Evolutionary conservation across 352 stramenopile genomes (phyloP), one percentile per base, ranked within the genome.

Genomic region (Globisporangium barbulae): DNA sequence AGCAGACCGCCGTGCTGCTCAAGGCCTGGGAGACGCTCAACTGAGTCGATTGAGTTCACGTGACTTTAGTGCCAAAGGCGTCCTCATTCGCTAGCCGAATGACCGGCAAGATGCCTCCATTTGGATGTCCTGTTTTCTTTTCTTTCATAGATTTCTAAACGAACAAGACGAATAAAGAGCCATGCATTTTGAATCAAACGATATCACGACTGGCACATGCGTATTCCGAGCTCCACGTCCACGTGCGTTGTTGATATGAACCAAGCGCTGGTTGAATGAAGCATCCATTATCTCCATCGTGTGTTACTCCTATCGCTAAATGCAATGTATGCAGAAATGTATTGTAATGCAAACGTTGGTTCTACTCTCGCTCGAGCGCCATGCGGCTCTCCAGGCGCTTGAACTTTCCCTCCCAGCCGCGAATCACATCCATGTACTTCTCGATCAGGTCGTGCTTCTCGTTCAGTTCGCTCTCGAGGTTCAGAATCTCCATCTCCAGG

Each of bases 391-490:
- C 81, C 35, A 94, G 65, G 5, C 85, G 71, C 73, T 90, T 90
- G 64, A 94, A 94, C 64, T 94, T 94, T 55, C 85, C 76, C 65
- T 94, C 85, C 85, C 85, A 94, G 21, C 85, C 85, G 50, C 81
- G 79, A 56, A 91, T 77, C n/a, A 94, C 83, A 39, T 94, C 85
- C 58, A 71, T 73, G 70, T 94, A 94, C 63, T 94, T 94, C 19
- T 94, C 85, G 45, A 94, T 86, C 53, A 94, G 62, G 44, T 94
- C 85, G 72, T 90, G 91, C 70, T 94, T 94, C 73, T 94, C 85
- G 9, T 66, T 77, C 56, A 94, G 67, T 58, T 94, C 85, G 53
- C 74, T 74, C 63, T 94, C 85, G 7, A 94, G 67, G 56, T 88
- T 77, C 45, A 86, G 64, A 48, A 94, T 87, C 74, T 94, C 85